Evolutionary conservation across 305 asterid genomes (phyloP), one percentile per base, ranked within the genome.

Genomic region (Solanum aculeatissimum): DNA sequence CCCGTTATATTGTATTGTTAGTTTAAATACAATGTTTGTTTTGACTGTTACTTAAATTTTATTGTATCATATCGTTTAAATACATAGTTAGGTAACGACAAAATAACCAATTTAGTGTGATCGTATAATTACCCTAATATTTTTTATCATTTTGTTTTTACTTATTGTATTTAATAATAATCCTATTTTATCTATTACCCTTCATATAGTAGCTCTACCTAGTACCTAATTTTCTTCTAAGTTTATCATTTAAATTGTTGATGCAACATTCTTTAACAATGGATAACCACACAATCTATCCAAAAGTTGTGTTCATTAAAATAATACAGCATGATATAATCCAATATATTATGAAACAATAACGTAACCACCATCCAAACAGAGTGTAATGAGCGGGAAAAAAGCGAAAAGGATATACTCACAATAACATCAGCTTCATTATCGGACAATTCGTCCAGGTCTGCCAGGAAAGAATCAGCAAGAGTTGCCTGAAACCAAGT

Each of bases 391-490:
- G 68, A 58, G 71, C 18, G 70, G 60, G 1, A 69, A 65, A 47
- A 84, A 53, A 18, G 27, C 75, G 81, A 80, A 80, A 53, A 65
- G 12, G 14, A 32, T 66, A 74, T 62, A 87, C 98, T 91, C 85
- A 96, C 99, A 90, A 88, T 87, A 87, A 85, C 80, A 85, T 93
- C 97, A 62, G 93, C 98, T 91, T 96, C 99, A 77, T 91, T 92
- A 87, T 96, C 99, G 49, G 99, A 95, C 86, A 96, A 86, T 53
- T 96, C 98, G 23, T 96, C 98, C 49, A 96, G 97, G 91, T 95
- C 99, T 42, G 99, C 99, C 87, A 96, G 90, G 87, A 96, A 96
- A 40, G 98, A 93, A 91, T 96, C 98, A 85, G 93, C 92, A 77
- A 96, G 98, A 78, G 98, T 93, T 83, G 99, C 98, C 98, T 96